phyloP scores from a whole-genome alignment of 306 rosid species.

The Acacia melanoxylon region DNA sequence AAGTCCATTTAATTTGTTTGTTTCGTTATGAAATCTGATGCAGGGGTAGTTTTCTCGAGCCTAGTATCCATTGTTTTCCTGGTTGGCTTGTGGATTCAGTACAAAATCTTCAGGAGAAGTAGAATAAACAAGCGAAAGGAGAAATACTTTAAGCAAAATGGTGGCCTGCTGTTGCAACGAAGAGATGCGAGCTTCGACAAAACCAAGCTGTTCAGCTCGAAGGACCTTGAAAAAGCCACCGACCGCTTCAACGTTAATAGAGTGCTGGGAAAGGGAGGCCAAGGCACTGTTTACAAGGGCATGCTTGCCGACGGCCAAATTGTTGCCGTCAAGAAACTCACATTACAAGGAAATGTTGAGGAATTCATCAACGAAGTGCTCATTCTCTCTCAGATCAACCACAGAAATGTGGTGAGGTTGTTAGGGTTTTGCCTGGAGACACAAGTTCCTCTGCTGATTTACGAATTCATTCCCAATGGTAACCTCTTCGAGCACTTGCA shows the following conservation, averaged over 20 bases:
- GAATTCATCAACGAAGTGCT: conserved; percentile 40
- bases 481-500: conserved; percentile 31
- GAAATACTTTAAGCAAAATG: conserved; percentile 40
- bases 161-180: conserved; percentile 38
- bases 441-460: conserved; percentile 32
- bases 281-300: conserved; percentile 45
- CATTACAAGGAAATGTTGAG: conserved; percentile 20
- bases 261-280: conserved; percentile 47
- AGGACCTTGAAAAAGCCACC: conserved; percentile 41
- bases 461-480: conserved; percentile 43
- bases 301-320: conserved; percentile 34
- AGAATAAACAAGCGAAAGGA: conserved; percentile 18
- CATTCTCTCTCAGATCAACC: conserved; percentile 43
- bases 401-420: conserved; percentile 43
- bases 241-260: conserved; percentile 31
- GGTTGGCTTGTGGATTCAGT: conserved; percentile 19
- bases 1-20: background rate
- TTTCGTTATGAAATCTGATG: background rate
- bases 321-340: conserved; percentile 37
- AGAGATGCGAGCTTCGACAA: conserved; percentile 30
- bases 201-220: conserved; percentile 21
- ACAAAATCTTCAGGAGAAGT: conserved; percentile 18
- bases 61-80: conserved; percentile 31
- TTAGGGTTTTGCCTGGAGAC: conserved; percentile 42
- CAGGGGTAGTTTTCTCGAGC: conserved; percentile 37